A percentile compares a stretch with the other conserved stretches of the same genome.
Evolutionary conservation across 805 yeast species (phyloP).

Genomic region (Saccharomycopsis javanensis): DNA sequence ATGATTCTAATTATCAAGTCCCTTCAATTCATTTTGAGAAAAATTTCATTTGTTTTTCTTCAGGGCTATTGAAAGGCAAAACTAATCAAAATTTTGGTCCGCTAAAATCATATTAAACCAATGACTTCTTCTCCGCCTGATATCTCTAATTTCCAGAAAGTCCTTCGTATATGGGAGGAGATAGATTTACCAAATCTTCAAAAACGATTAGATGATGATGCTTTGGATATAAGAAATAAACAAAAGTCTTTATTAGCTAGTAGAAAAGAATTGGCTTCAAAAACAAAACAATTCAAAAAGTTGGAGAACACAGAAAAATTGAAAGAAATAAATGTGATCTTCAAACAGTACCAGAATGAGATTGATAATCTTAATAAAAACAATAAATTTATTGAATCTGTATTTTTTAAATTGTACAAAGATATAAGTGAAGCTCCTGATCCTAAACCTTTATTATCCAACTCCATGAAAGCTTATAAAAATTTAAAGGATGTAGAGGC

Average conservation of each 20-base stretch:
- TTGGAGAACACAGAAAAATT: conserved; percentile 59
- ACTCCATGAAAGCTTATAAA: conserved; percentile 54
- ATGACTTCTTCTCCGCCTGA: neutral
- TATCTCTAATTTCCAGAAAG: conserved; percentile 35
- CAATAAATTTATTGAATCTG: conserved; percentile 61
- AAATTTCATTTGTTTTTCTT: no score
- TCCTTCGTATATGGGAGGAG: conserved; percentile 65
- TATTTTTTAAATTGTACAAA: conserved; percentile 66
- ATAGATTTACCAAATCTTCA: conserved; percentile 66
- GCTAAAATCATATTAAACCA: neutral
- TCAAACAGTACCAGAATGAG: conserved; percentile 75
- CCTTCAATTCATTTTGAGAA: no score
- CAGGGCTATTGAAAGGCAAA: neutral
- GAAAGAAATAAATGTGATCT: conserved; percentile 50
- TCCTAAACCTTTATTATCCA: conserved; percentile 72
- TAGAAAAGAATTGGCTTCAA: conserved; percentile 68
- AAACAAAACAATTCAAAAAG: conserved; percentile 80
- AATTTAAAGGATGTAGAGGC: conserved; percentile 43
- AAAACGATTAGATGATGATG: conserved; percentile 62
- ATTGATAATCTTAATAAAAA: conserved; percentile 75
- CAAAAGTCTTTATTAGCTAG: conserved; percentile 60
- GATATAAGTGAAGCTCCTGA: conserved; percentile 85
- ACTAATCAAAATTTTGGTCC: neutral
- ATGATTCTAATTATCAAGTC: no score
- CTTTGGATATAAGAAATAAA: conserved; percentile 56